phyloP scores from a whole-genome alignment of 116 monocot genomes.

The Posidonia oceanica region DNA sequence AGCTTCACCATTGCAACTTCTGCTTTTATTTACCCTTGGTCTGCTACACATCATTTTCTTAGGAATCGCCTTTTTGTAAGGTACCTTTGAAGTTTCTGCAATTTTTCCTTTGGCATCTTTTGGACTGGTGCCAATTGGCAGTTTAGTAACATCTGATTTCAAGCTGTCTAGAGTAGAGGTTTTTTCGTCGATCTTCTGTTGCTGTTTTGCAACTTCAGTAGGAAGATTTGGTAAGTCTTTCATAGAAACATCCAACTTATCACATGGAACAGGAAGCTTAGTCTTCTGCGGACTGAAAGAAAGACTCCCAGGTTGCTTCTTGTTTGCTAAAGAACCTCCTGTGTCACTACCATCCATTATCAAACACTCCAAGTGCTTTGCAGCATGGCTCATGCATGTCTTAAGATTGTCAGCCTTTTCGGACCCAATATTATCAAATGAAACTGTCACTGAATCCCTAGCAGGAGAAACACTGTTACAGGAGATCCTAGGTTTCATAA shows the following conservation, averaged over 20 bases:
- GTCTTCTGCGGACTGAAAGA: background rate
- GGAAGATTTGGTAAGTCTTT: constrained; percentile 13
- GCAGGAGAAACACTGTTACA: constrained; percentile 2
- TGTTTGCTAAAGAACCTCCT: background rate
- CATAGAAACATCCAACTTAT: background rate
- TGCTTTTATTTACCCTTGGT: constrained; percentile 14
- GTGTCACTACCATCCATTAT: constrained; percentile 4
- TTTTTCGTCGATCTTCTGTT: background rate
- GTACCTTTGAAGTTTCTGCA: constrained; percentile 1
- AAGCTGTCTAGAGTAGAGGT: background rate
- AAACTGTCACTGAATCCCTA: constrained; percentile 7
- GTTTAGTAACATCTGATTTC: constrained; percentile 2
- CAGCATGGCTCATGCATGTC: constrained; percentile 4
- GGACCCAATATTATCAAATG: constrained; percentile 12
- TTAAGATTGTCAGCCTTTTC: constrained; percentile 1
- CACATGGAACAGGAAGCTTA: background rate
- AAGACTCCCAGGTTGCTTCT: background rate
- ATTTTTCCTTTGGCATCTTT: background rate
- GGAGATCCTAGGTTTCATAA: constrained; percentile 2
- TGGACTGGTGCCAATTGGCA: background rate
- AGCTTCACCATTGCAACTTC: constrained; percentile 7
- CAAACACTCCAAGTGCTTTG: background rate
- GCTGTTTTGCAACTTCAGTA: constrained; percentile 7
- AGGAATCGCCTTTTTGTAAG: constrained; percentile 34
- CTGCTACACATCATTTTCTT: constrained; percentile 31